A percentile compares a stretch with the other conserved stretches of the same genome.
These are phyloP conservation scores for Perkinsus olseni DNA, from an alignment of 169 alveolate genomes.

Conservation along the genomic window DNA sequence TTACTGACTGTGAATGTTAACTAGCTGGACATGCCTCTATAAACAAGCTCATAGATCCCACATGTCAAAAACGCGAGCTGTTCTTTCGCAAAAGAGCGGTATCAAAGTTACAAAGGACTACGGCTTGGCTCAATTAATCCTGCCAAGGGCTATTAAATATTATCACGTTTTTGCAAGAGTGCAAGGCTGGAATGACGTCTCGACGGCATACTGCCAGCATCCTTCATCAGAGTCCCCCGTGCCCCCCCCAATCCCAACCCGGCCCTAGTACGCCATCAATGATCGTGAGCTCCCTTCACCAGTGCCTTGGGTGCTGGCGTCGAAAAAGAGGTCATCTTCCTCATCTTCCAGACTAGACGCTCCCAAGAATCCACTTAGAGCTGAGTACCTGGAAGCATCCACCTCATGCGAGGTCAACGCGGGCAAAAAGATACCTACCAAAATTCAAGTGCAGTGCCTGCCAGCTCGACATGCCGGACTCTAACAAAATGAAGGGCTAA, in stretches of 20 bases:
- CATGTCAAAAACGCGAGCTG: too few relatives aligned
- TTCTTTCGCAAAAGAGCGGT: too few relatives aligned
- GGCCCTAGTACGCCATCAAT: background rate
- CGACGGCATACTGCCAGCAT: too few relatives aligned
- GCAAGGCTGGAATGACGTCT: too few relatives aligned
- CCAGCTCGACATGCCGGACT: background rate
- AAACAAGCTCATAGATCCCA: too few relatives aligned
- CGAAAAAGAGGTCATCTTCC: background rate
- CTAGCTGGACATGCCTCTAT: too few relatives aligned
- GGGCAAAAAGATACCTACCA: background rate
- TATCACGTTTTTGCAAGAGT: too few relatives aligned
- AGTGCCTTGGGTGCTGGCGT: background rate
- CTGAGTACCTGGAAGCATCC: background rate
- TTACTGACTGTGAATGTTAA: too few relatives aligned
- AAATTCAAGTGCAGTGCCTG: background rate
- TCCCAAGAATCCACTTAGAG: background rate
- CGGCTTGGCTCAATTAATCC: too few relatives aligned
- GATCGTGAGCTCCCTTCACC: background rate
- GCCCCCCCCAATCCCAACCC: background rate
- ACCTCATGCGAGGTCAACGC: background rate
- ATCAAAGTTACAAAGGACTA: too few relatives aligned
- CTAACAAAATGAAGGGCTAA: background rate
- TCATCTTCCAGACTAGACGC: background rate
- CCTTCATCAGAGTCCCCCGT: too few relatives aligned
- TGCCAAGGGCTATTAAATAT: too few relatives aligned